Base-by-base conservation (phyloP, 2,329 filamentous ascomycete genomes). In the Fusarium anguioides region DNA sequence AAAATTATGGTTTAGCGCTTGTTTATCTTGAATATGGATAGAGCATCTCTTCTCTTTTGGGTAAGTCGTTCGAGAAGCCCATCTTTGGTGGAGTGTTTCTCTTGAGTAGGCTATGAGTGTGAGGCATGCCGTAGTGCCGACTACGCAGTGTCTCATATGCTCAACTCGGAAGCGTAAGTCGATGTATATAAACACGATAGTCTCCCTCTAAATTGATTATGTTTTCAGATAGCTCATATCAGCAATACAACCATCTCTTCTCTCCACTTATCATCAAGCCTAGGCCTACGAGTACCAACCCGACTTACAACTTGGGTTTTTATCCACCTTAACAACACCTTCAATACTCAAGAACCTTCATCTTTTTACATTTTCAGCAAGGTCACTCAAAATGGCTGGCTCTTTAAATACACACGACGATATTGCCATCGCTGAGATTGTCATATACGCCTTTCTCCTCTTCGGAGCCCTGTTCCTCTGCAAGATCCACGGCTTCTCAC, bases 401-500 rank as follows among this genome's bases (percentile, higher is more conserved):
- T 53, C 73, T 31, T 61, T 78, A 10, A 60, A 73, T 31, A 52
- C 64, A 18, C 76, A 76, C 53, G 76, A 78, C 45, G 62, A 69
- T 35, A 75, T 78, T 23, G 70, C 76, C 60, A 74, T 77, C 31
- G 76, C 75, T 23, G 71, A 77, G 29, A 70, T 78, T 27, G 39
- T 71, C 58, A 40, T 78, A 57, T 78, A 75, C 63, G 21, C 68
- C 21, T 54, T 74, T 56, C 71, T 74, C 49, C 70, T 79, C 40
- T 42, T 64, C 41, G 72, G 71, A 18, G 72, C 69, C 35, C 52
- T 80, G 52, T 49, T 72, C 35, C 60, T 89, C 54, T 87, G 86
- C 12, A 86, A 69, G 57, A 74, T 69, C 15, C 76, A 79, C 53
- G 77, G 87, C 84, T 85, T 83, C 73, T 69, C 77, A 6, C 87